Evolutionary conservation across 2,329 filamentous ascomycete species (phyloP), one percentile per base, ranked within the genome.

Genomic region (Arachnopeziza araneosa): DNA sequence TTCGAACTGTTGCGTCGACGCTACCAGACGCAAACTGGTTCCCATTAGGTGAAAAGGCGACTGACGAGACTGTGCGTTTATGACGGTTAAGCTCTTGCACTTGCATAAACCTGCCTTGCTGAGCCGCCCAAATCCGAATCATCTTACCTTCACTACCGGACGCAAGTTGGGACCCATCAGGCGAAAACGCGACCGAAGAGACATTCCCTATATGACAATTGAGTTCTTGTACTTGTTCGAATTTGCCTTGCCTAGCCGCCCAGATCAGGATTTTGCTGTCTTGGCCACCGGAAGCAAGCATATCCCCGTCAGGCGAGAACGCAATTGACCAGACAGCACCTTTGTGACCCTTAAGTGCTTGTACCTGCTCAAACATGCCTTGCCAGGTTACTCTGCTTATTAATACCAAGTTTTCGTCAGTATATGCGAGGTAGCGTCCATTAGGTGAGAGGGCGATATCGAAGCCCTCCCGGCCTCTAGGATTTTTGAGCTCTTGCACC

Each of bases 1-100:
- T 96, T 80, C 97, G 96, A 80, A 98, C 98, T 0, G 93, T 98
- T 81, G 96, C 96, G 75, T 98, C 95, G 68, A 98, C 79, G 81
- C 90, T 95, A 64, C 95, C 95, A 70, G 90, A 95, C 71, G 98
- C 93, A 50, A 99, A 86, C 67, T 96, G 91, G 69, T 91, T 90
- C 63, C 93, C 93, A 68, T 90, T 93, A 26, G 95, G 93, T 17
- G 93, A 93, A 75, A 98, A 99, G 0, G 95, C 93, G 23, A 99
- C 95, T 14, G 89, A 93, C 75, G 98, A 98, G 24, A 98, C 93
- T 68, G 90, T 95, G 64, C 98, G 93, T 76, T 96, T 96, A 79
- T 98, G 93, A 12, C 95, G 95, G 65, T 95, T 90, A 5, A 91
- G 88, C 74, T 99, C 93, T 14, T 97, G 85, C 48, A 93, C 88